Conservation (phyloP, 768 basidiomycete species). For the Suillus plorans region DNA sequence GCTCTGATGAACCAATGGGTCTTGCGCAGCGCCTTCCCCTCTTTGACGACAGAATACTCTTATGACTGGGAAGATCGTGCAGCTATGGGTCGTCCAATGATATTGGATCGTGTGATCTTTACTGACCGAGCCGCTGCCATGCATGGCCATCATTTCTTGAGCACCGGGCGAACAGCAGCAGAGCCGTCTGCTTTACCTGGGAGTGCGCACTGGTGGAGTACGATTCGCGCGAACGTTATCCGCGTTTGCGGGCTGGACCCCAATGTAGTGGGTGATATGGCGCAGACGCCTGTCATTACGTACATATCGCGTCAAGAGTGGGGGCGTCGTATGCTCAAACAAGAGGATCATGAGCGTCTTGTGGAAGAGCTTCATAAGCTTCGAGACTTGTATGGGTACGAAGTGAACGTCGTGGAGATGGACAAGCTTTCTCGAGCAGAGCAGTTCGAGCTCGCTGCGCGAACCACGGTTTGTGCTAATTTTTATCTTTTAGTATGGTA, state of each 20-base stretch:
- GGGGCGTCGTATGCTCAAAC: conserved; percentile 80
- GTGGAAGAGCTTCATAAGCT: conserved; percentile 73
- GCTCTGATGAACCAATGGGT: conserved; percentile 90
- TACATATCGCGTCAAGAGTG: conserved; percentile 90
- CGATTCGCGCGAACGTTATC: conserved; percentile 71
- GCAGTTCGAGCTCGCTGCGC: conserved; percentile 76
- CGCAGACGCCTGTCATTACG: conserved; percentile 74
- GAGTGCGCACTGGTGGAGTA: conserved; percentile 82
- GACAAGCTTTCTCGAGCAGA: conserved; percentile 79
- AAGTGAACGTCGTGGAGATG: conserved; percentile 85
- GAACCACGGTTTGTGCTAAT: conserved; percentile 72
- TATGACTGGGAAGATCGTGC: conserved; percentile 84
- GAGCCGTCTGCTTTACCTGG: conserved; percentile 76
- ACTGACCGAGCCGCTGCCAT: conserved; percentile 87
- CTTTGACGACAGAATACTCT: conserved; percentile 73
- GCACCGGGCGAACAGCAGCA: conserved; percentile 75
- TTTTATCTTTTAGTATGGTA: not conserved
- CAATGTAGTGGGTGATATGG: conserved; percentile 42
- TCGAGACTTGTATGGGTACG: conserved; percentile 71
- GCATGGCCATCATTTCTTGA: conserved; percentile 60
- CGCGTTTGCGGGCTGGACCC: conserved; percentile 63
- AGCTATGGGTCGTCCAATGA: conserved; percentile 64
- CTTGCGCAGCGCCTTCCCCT: conserved; percentile 77
- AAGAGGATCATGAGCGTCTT: conserved; percentile 74
- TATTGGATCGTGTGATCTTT: conserved; percentile 86